Evolutionary conservation across 441 rosid genomes (phyloP).

Genomic region (Isatis lusitanica): DNA sequence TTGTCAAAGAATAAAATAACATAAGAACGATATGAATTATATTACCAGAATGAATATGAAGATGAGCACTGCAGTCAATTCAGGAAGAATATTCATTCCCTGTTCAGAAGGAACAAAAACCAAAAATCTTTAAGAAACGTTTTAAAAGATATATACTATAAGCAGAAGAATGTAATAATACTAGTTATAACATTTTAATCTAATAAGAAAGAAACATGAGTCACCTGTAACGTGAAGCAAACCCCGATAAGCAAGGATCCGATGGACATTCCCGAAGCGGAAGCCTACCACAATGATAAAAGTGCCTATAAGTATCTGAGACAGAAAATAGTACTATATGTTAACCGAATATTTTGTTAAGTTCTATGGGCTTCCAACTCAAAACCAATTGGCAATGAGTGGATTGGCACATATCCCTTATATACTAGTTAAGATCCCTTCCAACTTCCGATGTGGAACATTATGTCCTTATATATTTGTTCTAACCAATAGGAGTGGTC

Average conservation of each 20-base stretch:
- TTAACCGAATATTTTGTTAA: background rate
- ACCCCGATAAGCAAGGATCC: background rate
- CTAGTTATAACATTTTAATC: background rate
- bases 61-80: background rate
- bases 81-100: constrained; percentile 15
- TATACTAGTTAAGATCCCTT: too few relatives aligned
- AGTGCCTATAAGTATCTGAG: background rate
- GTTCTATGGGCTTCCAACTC: too few relatives aligned
- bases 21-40: background rate
- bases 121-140: background rate
- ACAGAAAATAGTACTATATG: background rate
- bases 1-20: too few relatives aligned
- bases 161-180: background rate
- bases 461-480: too few relatives aligned
- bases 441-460: too few relatives aligned
- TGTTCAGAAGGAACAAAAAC: background rate
- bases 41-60: background rate
- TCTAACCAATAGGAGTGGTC: constrained; percentile 40
- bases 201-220: background rate
- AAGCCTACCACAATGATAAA: background rate
- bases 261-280: constrained; percentile 7
- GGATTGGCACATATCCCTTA: too few relatives aligned
- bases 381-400: too few relatives aligned
- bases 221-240: constrained; percentile 10
- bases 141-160: background rate